Evolutionary conservation across 1,284 basidiomycete species (phyloP), one percentile per base, ranked within the genome.

Genomic region (Austroboletus novae-zelandiae): DNA sequence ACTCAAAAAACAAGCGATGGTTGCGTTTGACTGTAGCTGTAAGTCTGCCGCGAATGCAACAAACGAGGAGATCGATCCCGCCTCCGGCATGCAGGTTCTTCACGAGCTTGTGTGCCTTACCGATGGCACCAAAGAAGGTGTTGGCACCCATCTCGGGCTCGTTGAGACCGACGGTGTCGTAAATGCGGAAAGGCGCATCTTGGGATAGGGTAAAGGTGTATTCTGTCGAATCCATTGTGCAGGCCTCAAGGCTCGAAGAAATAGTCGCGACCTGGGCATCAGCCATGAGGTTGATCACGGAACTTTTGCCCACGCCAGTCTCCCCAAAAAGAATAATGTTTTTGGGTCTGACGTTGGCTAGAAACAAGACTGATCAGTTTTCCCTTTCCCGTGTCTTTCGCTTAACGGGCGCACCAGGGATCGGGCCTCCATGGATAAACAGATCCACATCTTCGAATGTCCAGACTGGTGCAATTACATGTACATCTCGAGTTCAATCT

Each of bases 1-100:
- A 18, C 18, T 39, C 36, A 8, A 39, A 18, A 39, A 39, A 39
- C 3, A 39, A 23, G n/a, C 36, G 36, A 13, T 39, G 20, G 6
- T 39, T 39, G 36, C 18, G n/a, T 9, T 39, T n/a, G 4, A 39
- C 17, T 8, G 36, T 39, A 5, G n/a, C 17, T 9, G 36, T 39
- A 17, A 39, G 18, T 14, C 36, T 18, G 13, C 13, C 20, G 9
- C 36, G 36, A 17, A 39, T 39, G 36, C 36, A 39, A 20, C 20
- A 39, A 1, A 52, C 13, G 9, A 52, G 32, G 32, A 53, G 51
- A n/a, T 51, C 37, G 14, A 52, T 9, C 6, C 51, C 51, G 8
- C 51, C 51, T 2, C 36, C 7, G 3, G 20, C 11, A 9, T 40
- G 36, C 7, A 52, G 18, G 9, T 29, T 34, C 4, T 8, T 35